Base-by-base conservation (phyloP, 1,284 basidiomycete genomes). In the Sanghuangporus baumii region DNA sequence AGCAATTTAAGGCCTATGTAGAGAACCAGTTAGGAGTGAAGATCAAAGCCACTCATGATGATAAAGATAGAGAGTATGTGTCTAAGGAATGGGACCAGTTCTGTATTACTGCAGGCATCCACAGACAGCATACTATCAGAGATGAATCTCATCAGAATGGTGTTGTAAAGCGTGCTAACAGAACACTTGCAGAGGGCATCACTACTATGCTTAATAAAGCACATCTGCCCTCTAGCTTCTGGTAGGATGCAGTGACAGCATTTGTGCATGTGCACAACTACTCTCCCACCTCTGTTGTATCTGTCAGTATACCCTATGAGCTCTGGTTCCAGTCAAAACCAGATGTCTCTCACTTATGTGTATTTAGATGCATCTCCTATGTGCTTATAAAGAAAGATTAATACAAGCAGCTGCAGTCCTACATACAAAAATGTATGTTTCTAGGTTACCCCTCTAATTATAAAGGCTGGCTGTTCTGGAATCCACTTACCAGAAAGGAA, bases 351-450 rank as follows among this genome's bases (percentile, higher is more conserved):
- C n/a, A n/a, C n/a, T n/a, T n/a, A n/a, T n/a, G n/a, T n/a, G n/a
- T 38, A 63, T 11, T 74, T 67, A 59, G 62, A 69, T 20, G 65
- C 64, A 4, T 52, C 38, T 20, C 64, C 67, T 8, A 69, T 73
- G 57, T 67, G 62, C 34, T 57, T 65, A 18, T 66, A 66, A 12
- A 68, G 67, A 1, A 7, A 14, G 14, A 66, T 61, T 34, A 52
- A 70, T 41, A 68, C 70, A 55, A 57, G 40, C 4, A 26, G 74
- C 2, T 63, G 70, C 1, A 63, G 68, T 37, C 71, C 76, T 65
- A 71, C 72, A 31, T 73, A 73, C 18, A 23, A 20, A 50, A 23
- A 50, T 26, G 23, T 26, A 3, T 26, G 23, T 26, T 26, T 26
- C 23, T 26, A 26, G 23, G 23, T 3, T 26, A 26, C 23, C 23